Percentiles rank a stretch among this genome's conserved stretches.
Conservation (phyloP, 1,139 yeast species). For the Taphrina deformans region DNA sequence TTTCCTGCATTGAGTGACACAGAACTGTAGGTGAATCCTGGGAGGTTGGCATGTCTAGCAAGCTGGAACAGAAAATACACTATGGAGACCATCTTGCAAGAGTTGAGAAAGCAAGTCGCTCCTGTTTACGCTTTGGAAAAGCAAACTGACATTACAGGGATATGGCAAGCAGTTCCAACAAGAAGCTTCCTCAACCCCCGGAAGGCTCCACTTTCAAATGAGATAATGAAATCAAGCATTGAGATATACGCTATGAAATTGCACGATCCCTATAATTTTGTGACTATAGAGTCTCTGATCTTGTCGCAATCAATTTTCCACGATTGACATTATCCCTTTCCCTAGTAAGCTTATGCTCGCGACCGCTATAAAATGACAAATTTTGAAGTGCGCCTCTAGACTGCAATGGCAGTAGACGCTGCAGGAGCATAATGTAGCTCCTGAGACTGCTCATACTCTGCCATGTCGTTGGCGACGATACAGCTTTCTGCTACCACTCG, state of each 20-base stretch:
- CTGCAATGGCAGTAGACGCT: constrained; percentile 7
- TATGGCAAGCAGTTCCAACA: constrained; percentile 81
- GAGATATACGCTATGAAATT: neutral
- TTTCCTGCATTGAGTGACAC: too few species aligned
- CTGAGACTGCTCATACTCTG: constrained; percentile 85
- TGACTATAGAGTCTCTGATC: too few species aligned
- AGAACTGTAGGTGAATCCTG: constrained; percentile 54
- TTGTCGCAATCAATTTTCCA: too few species aligned
- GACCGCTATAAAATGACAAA: neutral
- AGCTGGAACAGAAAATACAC: constrained; percentile 87
- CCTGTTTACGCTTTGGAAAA: too few species aligned
- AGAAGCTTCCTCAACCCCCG: constrained; percentile 83
- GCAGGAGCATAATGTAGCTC: constrained; percentile 69
- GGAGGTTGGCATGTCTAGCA: constrained; percentile 66
- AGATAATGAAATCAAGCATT: neutral
- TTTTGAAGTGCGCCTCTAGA: neutral
- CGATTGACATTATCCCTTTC: neutral
- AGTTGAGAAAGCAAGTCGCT: constrained; percentile 60
- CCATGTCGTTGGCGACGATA: constrained; percentile 95
- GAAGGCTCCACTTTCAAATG: constrained; percentile 57
- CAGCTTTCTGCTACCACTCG: constrained; percentile 95
- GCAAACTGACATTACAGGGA: constrained; percentile 47
- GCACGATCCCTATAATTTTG: too few species aligned
- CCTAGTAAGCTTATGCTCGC: neutral
- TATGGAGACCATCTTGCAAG: constrained; percentile 87